Evolutionary conservation across 2,329 filamentous ascomycete genomes (phyloP).

Genomic region (Cordyceps tenuipes): DNA sequence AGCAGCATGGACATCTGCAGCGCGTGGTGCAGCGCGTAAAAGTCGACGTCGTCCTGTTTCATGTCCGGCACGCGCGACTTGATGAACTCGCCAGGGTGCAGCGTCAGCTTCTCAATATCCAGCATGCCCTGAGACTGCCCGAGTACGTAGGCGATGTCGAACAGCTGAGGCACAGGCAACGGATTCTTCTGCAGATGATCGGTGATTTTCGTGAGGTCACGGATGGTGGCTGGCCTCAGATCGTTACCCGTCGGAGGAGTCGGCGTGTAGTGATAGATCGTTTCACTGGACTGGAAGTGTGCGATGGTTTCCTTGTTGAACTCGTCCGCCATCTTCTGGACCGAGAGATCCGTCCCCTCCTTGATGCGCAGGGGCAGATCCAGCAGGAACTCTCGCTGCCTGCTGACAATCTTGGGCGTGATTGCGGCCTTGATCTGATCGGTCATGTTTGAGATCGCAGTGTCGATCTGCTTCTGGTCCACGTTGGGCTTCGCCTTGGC

Average conservation of each 20-base stretch:
- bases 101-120: neutral
- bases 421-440: neutral
- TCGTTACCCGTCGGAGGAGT: neutral
- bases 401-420: neutral
- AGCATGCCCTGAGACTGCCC: neutral
- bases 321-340: neutral
- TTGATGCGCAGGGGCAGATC: neutral
- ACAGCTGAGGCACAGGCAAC: neutral
- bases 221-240: neutral
- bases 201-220: neutral
- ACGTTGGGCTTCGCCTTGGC: neutral
- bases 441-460: neutral
- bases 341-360: neutral
- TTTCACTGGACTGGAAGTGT: neutral
- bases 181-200: neutral
- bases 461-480: neutral
- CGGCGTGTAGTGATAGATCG: neutral
- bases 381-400: neutral
- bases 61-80: neutral
- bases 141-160: neutral
- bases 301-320: neutral
- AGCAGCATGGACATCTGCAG: neutral
- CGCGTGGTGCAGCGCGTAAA: neutral
- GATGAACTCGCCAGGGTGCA: neutral
- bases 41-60: neutral